Conservation (phyloP, 2,329 filamentous ascomycete genomes). For the Xylaria multiplex region DNA sequence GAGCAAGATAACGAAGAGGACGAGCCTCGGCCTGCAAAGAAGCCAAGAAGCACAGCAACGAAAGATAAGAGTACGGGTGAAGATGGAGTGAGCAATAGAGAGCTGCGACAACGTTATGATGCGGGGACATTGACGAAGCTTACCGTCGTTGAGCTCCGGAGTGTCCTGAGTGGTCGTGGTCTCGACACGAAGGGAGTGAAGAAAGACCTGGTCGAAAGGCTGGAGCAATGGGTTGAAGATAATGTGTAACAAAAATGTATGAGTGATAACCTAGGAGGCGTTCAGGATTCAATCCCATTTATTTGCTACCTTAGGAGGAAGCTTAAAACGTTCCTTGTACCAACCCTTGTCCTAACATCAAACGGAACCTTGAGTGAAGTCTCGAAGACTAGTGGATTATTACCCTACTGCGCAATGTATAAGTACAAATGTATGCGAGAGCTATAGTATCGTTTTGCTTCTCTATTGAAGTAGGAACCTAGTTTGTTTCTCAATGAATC, state of each 20-base stretch:
- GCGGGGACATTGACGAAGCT: slow-evolving; percentile 62
- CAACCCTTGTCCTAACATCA: background rate
- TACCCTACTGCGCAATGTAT: background rate
- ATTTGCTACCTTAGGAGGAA: background rate
- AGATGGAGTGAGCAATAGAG: slow-evolving; percentile 54
- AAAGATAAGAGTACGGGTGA: slow-evolving; percentile 47
- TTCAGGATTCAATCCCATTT: slow-evolving; percentile 5
- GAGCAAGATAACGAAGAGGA: slow-evolving; percentile 53
- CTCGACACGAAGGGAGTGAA: slow-evolving; percentile 63
- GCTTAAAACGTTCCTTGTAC: background rate
- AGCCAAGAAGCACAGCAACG: slow-evolving; percentile 50
- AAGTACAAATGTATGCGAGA: background rate
- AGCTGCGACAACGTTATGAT: slow-evolving; percentile 58
- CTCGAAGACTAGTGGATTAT: no score
- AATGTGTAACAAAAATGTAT: slow-evolving; percentile 44
- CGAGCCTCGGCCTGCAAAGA: slow-evolving; percentile 58
- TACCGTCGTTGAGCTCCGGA: slow-evolving; percentile 64
- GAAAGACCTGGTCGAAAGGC: slow-evolving; percentile 63
- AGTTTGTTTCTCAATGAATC: no score
- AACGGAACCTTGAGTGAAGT: background rate
- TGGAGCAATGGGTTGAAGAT: slow-evolving; percentile 67
- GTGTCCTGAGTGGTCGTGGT: slow-evolving; percentile 59
- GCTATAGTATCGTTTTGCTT: background rate
- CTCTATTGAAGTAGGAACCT: no score
- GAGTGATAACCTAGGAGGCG: slow-evolving; percentile 2